Evolutionary conservation across 2,329 filamentous ascomycete species (phyloP).

Genomic region (Fusarium tuaranense): DNA sequence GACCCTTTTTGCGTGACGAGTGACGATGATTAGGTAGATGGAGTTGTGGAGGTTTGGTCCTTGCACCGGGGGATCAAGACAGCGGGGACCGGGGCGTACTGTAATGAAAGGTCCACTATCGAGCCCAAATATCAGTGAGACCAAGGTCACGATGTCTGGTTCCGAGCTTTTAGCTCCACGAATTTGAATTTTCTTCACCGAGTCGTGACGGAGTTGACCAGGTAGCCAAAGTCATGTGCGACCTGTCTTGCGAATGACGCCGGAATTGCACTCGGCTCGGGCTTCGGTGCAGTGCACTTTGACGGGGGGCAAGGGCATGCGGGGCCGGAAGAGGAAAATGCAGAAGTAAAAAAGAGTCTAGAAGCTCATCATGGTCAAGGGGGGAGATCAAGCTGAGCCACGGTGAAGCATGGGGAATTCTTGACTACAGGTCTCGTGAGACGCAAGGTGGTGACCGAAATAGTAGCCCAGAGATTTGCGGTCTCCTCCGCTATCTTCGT

Average conservation of each 20-base stretch:
- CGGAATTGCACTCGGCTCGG: constrained; percentile 9
- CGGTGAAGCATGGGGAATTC: constrained; percentile 15
- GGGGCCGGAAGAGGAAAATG: constrained; percentile 10
- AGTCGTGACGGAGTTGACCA: constrained; percentile 38
- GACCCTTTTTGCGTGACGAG: constrained; percentile 30
- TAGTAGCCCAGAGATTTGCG: constrained; percentile 21
- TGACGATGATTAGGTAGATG: constrained; percentile 12
- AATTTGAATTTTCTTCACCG: constrained; percentile 28
- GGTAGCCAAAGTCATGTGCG: constrained; percentile 40
- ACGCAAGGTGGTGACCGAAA: constrained; percentile 42
- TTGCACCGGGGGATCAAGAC: constrained; percentile 1
- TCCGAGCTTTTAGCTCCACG: constrained; percentile 15
- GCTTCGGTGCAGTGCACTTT: constrained; percentile 2
- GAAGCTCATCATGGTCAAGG: constrained; percentile 15
- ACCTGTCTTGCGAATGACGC: constrained; percentile 1
- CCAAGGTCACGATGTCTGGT: constrained; percentile 14
- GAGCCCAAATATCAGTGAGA: constrained; percentile 13
- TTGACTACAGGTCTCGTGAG: constrained; percentile 30
- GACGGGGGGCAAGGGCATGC: constrained; percentile 10
- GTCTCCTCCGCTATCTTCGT: neutral
- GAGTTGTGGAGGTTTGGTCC: constrained; percentile 12
- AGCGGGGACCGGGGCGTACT: constrained; percentile 13
- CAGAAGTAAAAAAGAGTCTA: constrained; percentile 23
- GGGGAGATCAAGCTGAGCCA: constrained; percentile 9
- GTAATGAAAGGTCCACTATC: constrained; percentile 5